A percentile compares a stretch with the other conserved stretches of the same genome.
These are phyloP conservation scores for Monascus purpureus DNA, from an alignment of 495 filamentous ascomycete species.

Conservation along the genomic window DNA sequence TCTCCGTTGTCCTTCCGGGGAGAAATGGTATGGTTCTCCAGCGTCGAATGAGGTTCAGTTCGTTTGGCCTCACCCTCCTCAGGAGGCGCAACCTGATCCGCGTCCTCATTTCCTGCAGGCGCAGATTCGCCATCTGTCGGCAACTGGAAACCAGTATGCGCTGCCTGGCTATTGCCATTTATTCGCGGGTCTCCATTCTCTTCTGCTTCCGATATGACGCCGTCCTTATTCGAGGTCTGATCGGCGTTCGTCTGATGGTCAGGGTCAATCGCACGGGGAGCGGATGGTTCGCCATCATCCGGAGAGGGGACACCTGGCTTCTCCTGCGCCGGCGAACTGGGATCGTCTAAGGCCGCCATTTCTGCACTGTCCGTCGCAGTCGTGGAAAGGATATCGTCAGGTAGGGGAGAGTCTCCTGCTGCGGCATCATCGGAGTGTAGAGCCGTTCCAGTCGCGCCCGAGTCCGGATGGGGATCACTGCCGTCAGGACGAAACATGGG, in stretches of 20 bases:
- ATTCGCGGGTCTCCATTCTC: neutral
- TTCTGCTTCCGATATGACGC: neutral
- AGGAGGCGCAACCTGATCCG: neutral
- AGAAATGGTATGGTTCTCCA: too few species aligned
- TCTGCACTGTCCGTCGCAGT: neutral
- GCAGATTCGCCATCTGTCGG: neutral
- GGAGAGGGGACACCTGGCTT: neutral
- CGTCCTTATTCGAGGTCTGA: neutral
- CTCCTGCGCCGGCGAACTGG: neutral
- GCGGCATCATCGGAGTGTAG: neutral
- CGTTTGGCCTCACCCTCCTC: neutral
- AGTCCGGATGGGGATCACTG: neutral
- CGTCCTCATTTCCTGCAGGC: neutral
- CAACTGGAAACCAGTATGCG: neutral
- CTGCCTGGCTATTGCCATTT: neutral
- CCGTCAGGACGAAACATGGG: conserved; percentile 24
- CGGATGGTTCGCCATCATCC: neutral
- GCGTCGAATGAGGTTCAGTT: neutral
- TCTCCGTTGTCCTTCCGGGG: too few species aligned
- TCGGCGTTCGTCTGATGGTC: neutral
- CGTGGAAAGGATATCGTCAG: neutral
- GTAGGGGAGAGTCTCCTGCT: neutral
- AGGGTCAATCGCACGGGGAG: neutral
- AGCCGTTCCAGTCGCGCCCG: neutral
- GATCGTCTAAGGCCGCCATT: too few species aligned